Evolutionary conservation across 805 yeast species (phyloP), one percentile per base, ranked within the genome.

Genomic region (Wickerhamiella dianesei): DNA sequence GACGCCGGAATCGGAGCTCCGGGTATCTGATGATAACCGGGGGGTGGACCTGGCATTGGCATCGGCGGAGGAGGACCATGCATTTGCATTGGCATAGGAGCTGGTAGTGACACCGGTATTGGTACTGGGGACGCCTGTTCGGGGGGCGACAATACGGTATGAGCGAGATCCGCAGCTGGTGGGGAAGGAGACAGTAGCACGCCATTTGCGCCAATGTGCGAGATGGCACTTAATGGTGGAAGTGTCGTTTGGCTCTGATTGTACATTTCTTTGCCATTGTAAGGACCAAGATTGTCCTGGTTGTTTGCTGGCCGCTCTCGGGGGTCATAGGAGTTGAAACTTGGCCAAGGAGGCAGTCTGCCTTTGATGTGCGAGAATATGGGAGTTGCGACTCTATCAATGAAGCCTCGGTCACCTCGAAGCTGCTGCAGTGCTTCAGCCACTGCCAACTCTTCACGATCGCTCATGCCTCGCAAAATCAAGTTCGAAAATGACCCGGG

Each of bases 371-470:
- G 16, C 4, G 44, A 16, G 14, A 42, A 18, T 29, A 39, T 19
- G 9, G 41, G 41, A 9, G 14, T 39, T 5, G 41, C 18, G n/a
- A 39, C 41, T 21, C 41, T 13, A 6, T 18, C 44, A 29, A 42
- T 18, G 21, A 42, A 13, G 41, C 18, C n/a, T 3, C 39, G 43
- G 35, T 35, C 43, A 8, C 44, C 42, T 21, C 53, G 40, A 19
- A 56, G 54, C 48, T 50, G 54, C 17, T 50, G 52, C 21, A 56
- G 52, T 2, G 59, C 58, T 44, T 53, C 53, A 1, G 59, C 59
- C 4, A 51, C 60, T n/a, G 45, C 48, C 9, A 56, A 45, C 43
- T 56, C 60, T 32, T 56, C 56, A 2, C 37, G 46, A 4, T 43
- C 37, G 43, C 42, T 39, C 49, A 41, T 41, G 32, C 12, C 12